These are phyloP conservation scores for Globisporangium perplexum DNA, from an alignment of 352 stramenopile genomes.

Conservation along the genomic window DNA sequence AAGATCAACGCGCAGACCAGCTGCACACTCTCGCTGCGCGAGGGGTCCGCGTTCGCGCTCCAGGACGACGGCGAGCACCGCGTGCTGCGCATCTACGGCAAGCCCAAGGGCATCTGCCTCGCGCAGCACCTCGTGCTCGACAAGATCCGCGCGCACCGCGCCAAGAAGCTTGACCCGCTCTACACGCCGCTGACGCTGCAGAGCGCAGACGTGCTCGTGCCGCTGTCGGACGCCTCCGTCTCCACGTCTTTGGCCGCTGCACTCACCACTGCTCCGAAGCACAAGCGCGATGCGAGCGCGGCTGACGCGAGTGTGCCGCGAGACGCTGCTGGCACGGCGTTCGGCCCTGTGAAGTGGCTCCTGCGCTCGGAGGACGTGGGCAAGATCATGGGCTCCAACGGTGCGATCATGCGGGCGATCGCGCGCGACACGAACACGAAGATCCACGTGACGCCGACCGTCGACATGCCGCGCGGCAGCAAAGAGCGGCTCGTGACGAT, in stretches of 20 bases:
- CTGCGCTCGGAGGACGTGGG: slow-evolving; percentile 39
- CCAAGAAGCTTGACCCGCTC: slow-evolving; percentile 37
- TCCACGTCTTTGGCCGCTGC: slow-evolving; percentile 34
- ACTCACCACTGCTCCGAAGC: slow-evolving; percentile 13
- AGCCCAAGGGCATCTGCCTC: slow-evolving; percentile 47
- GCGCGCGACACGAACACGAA: slow-evolving; percentile 30
- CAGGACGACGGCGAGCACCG: slow-evolving; percentile 27
- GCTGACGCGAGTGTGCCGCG: slow-evolving; percentile 1
- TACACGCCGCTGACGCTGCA: slow-evolving; percentile 37
- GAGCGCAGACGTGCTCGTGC: slow-evolving; percentile 14
- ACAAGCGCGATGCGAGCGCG: not conserved
- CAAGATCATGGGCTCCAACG: slow-evolving; percentile 55
- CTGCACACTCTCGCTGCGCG: slow-evolving; percentile 54
- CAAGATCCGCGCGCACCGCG: slow-evolving; percentile 38
- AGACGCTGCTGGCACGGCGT: not conserved
- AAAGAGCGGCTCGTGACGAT: slow-evolving; percentile 46
- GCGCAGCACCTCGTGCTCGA: slow-evolving; percentile 59
- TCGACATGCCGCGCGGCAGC: slow-evolving; percentile 35
- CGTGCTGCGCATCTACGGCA: slow-evolving; percentile 55
- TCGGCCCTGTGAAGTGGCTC: slow-evolving; percentile 36
- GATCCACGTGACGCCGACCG: slow-evolving; percentile 32
- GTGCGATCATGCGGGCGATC: slow-evolving; percentile 39
- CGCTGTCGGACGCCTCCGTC: slow-evolving; percentile 30
- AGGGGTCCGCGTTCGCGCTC: slow-evolving; percentile 25
- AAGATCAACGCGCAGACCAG: slow-evolving; percentile 33